A percentile compares a stretch with the other conserved stretches of the same genome.
Conservation (phyloP, 2,329 filamentous ascomycete species). For the Emericellopsis atlantica region DNA sequence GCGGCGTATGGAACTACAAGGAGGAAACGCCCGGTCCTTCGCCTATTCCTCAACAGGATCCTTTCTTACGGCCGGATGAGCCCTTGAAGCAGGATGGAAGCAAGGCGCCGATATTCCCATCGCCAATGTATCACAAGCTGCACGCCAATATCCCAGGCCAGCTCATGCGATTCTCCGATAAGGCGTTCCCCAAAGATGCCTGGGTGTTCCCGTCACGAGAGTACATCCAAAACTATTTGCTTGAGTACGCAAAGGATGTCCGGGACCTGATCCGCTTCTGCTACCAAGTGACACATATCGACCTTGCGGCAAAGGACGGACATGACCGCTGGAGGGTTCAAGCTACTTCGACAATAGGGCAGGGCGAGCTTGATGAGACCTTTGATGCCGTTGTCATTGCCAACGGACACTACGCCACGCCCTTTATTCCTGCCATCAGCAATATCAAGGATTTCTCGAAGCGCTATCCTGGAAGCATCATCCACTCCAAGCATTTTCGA, state of each 20-base stretch:
- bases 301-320: slow-evolving; percentile 11
- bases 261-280: slow-evolving; percentile 55
- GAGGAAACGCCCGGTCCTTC: slow-evolving; percentile 30
- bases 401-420: slow-evolving; percentile 62
- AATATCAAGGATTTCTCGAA: slow-evolving; percentile 47
- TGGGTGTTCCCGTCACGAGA: slow-evolving; percentile 65
- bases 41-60: slow-evolving; percentile 57
- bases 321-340: slow-evolving; percentile 49
- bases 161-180: slow-evolving; percentile 70
- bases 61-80: slow-evolving; percentile 47
- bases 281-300: slow-evolving; percentile 54
- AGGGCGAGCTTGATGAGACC: slow-evolving; percentile 22
- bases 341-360: slow-evolving; percentile 34
- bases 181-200: slow-evolving; percentile 47
- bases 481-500: slow-evolving; percentile 73
- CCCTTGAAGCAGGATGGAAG: slow-evolving; percentile 33
- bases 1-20: slow-evolving; percentile 80
- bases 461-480: slow-evolving; percentile 46
- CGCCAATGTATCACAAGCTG: slow-evolving; percentile 69
- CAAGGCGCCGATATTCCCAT: slow-evolving; percentile 52
- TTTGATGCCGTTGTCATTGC: slow-evolving; percentile 70
- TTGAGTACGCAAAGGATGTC: slow-evolving; percentile 58
- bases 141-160: slow-evolving; percentile 78
- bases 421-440: slow-evolving; percentile 50
- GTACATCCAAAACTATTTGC: slow-evolving; percentile 61